Conservation (phyloP, 2,329 filamentous ascomycete genomes). For the Madurella mycetomatis region DNA sequence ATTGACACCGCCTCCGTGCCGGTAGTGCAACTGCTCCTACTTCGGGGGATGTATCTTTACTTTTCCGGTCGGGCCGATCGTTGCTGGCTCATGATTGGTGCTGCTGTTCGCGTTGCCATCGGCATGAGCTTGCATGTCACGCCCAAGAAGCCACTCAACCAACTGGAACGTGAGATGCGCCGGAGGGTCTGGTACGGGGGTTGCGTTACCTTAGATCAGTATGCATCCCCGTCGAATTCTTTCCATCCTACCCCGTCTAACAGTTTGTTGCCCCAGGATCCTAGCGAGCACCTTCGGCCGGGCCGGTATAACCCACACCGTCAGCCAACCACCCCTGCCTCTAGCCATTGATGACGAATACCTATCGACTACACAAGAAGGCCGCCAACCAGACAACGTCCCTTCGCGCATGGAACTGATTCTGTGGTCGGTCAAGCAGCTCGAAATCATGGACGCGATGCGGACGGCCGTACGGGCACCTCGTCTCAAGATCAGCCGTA, state of each 20-base stretch:
- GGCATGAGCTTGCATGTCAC: constrained; percentile 27
- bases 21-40: constrained; percentile 29
- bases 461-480: neutral
- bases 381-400: constrained; percentile 18
- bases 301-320: constrained; percentile 22
- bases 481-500: neutral
- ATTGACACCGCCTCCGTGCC: constrained; percentile 27
- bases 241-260: neutral
- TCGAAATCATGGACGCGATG: constrained; percentile 18
- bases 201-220: constrained; percentile 30
- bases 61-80: constrained; percentile 28
- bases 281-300: constrained; percentile 29
- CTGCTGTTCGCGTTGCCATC: constrained; percentile 30
- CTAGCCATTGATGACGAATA: constrained; percentile 31
- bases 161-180: constrained; percentile 29
- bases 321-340: constrained; percentile 19
- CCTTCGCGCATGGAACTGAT: constrained; percentile 26
- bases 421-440: constrained; percentile 19
- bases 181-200: constrained; percentile 29
- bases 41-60: constrained; percentile 30
- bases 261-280: constrained; percentile 13
- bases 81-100: constrained; percentile 30
- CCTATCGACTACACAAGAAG: constrained; percentile 22
- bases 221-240: neutral
- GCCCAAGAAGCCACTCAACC: constrained; percentile 11